Conservation (phyloP, 106 monocot genomes). For the Dendrobium catenatum region DNA sequence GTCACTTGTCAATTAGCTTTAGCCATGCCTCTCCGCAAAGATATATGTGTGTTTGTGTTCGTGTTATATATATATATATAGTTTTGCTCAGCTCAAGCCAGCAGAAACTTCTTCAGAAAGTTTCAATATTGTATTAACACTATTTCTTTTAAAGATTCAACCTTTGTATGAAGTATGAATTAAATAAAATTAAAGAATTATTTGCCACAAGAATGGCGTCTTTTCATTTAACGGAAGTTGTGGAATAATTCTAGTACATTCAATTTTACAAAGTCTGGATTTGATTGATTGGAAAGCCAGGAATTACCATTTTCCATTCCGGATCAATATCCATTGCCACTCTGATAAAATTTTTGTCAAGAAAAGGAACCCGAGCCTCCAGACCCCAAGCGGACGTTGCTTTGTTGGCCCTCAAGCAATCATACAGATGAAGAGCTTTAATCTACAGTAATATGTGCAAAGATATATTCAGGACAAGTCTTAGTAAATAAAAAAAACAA, state of each 20-base stretch:
- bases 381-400: conserved; percentile 68
- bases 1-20: too few species aligned
- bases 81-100: too few species aligned
- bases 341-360: conserved; percentile 54
- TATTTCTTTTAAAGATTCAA: not conserved
- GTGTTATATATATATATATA: too few species aligned
- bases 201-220: not conserved
- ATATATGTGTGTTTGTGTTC: too few species aligned
- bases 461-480: not conserved
- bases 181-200: not conserved
- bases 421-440: conserved; percentile 63
- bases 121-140: not conserved
- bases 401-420: conserved; percentile 74
- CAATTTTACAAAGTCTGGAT: not conserved
- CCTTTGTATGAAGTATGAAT: not conserved
- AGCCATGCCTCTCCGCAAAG: too few species aligned
- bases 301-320: conserved; percentile 64
- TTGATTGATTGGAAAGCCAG: not conserved
- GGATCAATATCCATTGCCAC: conserved; percentile 70
- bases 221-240: not conserved
- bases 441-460: conserved; percentile 28
- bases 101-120: too few species aligned
- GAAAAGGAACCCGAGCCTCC: conserved; percentile 67
- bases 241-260: not conserved
- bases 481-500: not conserved